A percentile compares a stretch with the other conserved stretches of the same genome.
Conservation (phyloP, 495 filamentous ascomycete genomes). For the Hypoxylon crocopeplum region DNA sequence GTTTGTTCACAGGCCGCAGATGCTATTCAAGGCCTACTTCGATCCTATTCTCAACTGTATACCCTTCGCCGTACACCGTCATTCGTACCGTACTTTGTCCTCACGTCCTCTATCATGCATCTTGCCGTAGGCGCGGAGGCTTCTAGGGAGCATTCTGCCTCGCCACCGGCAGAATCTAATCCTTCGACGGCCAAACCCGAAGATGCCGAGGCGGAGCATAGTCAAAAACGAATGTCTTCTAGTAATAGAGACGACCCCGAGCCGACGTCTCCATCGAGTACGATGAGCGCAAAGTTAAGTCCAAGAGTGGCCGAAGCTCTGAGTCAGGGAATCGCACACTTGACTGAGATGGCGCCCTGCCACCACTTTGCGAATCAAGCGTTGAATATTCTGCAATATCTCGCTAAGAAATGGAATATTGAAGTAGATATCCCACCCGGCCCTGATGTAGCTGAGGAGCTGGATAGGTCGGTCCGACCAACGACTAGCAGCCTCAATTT, state of each 20-base stretch:
- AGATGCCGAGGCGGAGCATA: constrained; percentile 13
- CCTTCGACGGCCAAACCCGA: constrained; percentile 37
- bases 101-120: constrained; percentile 65
- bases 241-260: constrained; percentile 33
- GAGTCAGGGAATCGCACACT: constrained; percentile 54
- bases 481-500: constrained; percentile 57
- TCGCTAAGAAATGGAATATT: constrained; percentile 65
- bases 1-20: constrained; percentile 68
- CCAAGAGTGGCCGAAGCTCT: constrained; percentile 48
- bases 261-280: constrained; percentile 30
- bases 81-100: constrained; percentile 65
- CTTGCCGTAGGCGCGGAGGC: constrained; percentile 54
- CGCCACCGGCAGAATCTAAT: constrained; percentile 22
- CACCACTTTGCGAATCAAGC: constrained; percentile 65
- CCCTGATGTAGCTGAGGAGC: constrained; percentile 26
- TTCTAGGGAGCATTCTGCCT: constrained; percentile 17
- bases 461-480: constrained; percentile 42
- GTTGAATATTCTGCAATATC: constrained; percentile 61
- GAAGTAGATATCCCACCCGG: constrained; percentile 48
- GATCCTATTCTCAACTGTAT: constrained; percentile 65
- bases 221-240: constrained; percentile 29
- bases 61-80: constrained; percentile 63
- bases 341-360: constrained; percentile 63
- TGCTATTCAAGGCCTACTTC: constrained; percentile 63
- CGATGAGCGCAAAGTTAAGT: constrained; percentile 28